Percentiles rank a stretch among this genome's conserved stretches.
These are phyloP conservation scores for Cetraspora pellucida DNA, from an alignment of 192 early-diverging fungal species.

Conservation along the genomic window DNA sequence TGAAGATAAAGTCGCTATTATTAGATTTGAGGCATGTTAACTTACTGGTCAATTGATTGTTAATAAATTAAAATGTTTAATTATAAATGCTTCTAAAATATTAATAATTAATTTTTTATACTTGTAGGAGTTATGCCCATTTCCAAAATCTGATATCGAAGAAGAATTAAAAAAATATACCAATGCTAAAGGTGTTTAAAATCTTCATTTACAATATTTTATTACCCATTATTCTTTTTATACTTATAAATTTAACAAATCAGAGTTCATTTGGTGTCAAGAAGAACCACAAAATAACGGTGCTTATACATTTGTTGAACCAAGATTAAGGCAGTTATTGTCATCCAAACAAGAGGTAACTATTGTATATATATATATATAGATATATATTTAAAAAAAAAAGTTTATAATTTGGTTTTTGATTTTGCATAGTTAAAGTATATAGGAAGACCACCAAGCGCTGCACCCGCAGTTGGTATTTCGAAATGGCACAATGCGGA, in stretches of 20 bases:
- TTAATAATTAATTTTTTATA: background rate
- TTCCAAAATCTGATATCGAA: slow-evolving; percentile 74
- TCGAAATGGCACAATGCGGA: slow-evolving; percentile 70
- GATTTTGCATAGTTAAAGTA: slow-evolving; percentile 53
- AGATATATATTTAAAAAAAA: background rate
- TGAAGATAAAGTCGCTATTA: slow-evolving; percentile 71
- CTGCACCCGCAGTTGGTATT: slow-evolving; percentile 84
- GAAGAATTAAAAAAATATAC: slow-evolving; percentile 65
- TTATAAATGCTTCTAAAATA: background rate
- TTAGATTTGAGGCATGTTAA: slow-evolving; percentile 69
- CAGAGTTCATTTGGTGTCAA: slow-evolving; percentile 76
- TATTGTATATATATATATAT: background rate
- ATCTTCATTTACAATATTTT: slow-evolving; percentile 17
- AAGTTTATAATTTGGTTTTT: slow-evolving; percentile 14
- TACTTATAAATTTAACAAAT: slow-evolving; percentile 43
- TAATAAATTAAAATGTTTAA: background rate
- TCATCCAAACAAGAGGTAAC: slow-evolving; percentile 51
- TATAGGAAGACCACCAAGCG: slow-evolving; percentile 71
- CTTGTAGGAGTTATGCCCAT: slow-evolving; percentile 80
- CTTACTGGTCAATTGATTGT: background rate
- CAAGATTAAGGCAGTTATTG: slow-evolving; percentile 76
- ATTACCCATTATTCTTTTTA: slow-evolving; percentile 16
- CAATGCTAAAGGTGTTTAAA: slow-evolving; percentile 51
- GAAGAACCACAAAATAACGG: slow-evolving; percentile 97
- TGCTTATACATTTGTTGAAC: slow-evolving; percentile 84